Conservation (phyloP, 768 basidiomycete species). For the Kwoniella dejecticola region DNA sequence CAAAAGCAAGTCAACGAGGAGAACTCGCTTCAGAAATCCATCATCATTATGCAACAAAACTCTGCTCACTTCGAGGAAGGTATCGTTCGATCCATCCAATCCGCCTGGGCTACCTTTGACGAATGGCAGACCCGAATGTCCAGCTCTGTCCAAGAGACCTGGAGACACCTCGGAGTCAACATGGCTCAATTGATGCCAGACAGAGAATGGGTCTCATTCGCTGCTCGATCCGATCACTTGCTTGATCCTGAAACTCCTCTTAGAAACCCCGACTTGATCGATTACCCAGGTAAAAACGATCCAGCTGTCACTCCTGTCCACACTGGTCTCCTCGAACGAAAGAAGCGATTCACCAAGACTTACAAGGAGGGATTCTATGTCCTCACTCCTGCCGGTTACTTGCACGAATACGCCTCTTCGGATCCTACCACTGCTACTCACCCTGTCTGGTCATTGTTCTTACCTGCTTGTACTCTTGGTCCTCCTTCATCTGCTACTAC, state of each 20-base stretch:
- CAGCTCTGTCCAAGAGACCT: slow-evolving; percentile 70
- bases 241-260: slow-evolving; percentile 96
- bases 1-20: slow-evolving; percentile 86
- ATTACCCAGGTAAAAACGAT: slow-evolving; percentile 89
- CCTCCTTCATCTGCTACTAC: slow-evolving; percentile 71
- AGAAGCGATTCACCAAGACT: slow-evolving; percentile 87
- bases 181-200: slow-evolving; percentile 82
- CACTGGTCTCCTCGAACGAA: slow-evolving; percentile 86
- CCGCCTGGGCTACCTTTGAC: slow-evolving; percentile 95
- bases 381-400: slow-evolving; percentile 91
- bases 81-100: slow-evolving; percentile 90
- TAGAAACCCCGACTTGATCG: slow-evolving; percentile 61
- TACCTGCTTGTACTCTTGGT: slow-evolving; percentile 92
- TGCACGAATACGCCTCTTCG: slow-evolving; percentile 83
- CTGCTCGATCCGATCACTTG: slow-evolving; percentile 88
- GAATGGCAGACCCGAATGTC: slow-evolving; percentile 77
- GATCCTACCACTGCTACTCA: slow-evolving; percentile 63
- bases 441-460: slow-evolving; percentile 83
- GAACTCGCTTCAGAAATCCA: slow-evolving; percentile 94
- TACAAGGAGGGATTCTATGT: slow-evolving; percentile 88
- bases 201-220: slow-evolving; percentile 93
- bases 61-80: slow-evolving; percentile 96
- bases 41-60: slow-evolving; percentile 97
- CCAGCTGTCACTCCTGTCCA: slow-evolving; percentile 82
- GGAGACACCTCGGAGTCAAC: slow-evolving; percentile 67